Base-by-base conservation (phyloP, 2,329 filamentous ascomycete species). In the Aspergillus calidoustus region DNA sequence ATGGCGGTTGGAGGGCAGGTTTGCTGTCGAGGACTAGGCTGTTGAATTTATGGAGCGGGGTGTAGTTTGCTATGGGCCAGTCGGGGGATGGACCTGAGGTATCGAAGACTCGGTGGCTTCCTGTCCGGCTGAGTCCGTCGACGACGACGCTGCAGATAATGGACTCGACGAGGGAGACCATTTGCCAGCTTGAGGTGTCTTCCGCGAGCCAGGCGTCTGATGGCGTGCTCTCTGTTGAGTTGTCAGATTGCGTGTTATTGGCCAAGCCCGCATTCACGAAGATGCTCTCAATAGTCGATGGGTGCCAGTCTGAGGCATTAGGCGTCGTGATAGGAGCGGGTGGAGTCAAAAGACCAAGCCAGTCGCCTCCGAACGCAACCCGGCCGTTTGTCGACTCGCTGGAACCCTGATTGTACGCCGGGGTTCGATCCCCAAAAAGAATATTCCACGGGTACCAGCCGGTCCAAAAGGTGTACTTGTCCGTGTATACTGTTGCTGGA, bases 361-460 rank as follows among this genome's bases (percentile, higher is more conserved):
- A 61, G 4, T 57, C 46, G 13, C 46, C 53, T 17, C 47, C 54
- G 11, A 57, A 31, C 15, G 48, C 59, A 17, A 61, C 23, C 8
- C 53, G 53, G 15, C 59, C 59, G 19, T 56, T 56, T 0, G 53
- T 53, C 31, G 31, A 11, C 4, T 6, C 38, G 11, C 3, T 28
- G 7, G 53, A 58, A 3, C 49, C 44, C 9, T 41, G n/a, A 11
- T n/a, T 41, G 25, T 13, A 56, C 41, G 44, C 58, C 5, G 58
- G 58, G 15, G 58, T 43, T 8, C 50, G 57, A 38, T 54, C 41
- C 23, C 43, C 58, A 57, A 54, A 60, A 50, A 55, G 22, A 31
- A 62, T 51, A 65, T 69, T 66, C 51, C 63, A 57, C 5, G 28
- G 30, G 25, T 56, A 57, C 28, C 41, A 61, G 22, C 49, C 54